Conservation (phyloP, 1,284 basidiomycete species). For the Chalciporus sp. region DNA sequence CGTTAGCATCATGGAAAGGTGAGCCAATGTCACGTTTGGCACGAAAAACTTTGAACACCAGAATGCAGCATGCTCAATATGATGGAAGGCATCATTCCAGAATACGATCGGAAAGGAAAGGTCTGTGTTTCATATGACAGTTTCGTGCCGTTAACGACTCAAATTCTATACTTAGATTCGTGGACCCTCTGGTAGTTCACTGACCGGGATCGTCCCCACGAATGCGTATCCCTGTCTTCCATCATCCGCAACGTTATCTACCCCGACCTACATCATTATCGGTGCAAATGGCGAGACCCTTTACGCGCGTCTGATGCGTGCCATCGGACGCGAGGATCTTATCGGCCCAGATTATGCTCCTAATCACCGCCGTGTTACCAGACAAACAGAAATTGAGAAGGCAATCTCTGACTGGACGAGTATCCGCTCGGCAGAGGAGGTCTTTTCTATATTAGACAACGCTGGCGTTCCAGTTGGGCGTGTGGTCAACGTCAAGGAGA, state of each 20-base stretch:
- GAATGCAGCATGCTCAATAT: slow-evolving; percentile 62
- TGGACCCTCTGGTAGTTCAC: slow-evolving; percentile 70
- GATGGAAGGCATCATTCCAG: slow-evolving; percentile 78
- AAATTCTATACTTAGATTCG: slow-evolving; percentile 46
- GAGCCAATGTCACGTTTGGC: not conserved
- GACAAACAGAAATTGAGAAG: slow-evolving; percentile 60
- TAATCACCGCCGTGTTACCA: slow-evolving; percentile 63
- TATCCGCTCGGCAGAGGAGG: slow-evolving; percentile 46
- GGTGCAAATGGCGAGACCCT: slow-evolving; percentile 72
- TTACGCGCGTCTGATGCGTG: slow-evolving; percentile 64
- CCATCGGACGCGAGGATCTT: slow-evolving; percentile 60
- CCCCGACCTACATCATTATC: slow-evolving; percentile 63
- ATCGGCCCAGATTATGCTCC: slow-evolving; percentile 54
- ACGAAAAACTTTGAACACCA: no score
- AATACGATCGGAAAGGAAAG: slow-evolving; percentile 70
- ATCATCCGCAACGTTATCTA: slow-evolving; percentile 39
- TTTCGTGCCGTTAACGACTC: not conserved
- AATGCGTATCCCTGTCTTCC: slow-evolving; percentile 70
- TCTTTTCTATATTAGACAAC: slow-evolving; percentile 42
- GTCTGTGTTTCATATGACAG: slow-evolving; percentile 30
- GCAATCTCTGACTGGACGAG: slow-evolving; percentile 64
- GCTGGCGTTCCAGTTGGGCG: slow-evolving; percentile 63
- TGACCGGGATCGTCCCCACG: slow-evolving; percentile 73
- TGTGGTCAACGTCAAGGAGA: slow-evolving; percentile 61
- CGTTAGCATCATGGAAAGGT: slow-evolving; percentile 75